Conservation (phyloP, 768 basidiomycete genomes). For the Termitomyces sp. region DNA sequence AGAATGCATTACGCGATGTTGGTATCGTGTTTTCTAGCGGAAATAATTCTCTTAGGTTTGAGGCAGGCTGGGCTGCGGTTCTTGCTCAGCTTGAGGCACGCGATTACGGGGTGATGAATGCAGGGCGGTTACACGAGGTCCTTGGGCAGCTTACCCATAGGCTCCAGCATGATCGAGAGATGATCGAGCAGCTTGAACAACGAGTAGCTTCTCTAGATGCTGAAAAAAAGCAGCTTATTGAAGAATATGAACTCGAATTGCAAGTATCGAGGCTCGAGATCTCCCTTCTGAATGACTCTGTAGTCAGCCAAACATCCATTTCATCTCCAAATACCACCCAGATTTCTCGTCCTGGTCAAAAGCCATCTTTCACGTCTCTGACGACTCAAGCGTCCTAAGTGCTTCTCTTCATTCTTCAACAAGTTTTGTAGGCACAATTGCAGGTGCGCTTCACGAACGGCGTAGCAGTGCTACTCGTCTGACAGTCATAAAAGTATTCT, state of each 20-base stretch:
- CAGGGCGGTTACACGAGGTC: conserved; percentile 10
- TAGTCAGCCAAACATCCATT: not conserved
- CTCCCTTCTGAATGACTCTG: conserved; percentile 4
- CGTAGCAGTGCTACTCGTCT: not conserved
- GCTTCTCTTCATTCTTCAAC: not conserved
- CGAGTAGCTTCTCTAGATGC: conserved; percentile 3
- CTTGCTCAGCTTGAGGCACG: conserved; percentile 12
- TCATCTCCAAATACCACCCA: not conserved
- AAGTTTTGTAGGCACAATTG: not conserved
- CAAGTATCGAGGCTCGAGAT: conserved; percentile 3
- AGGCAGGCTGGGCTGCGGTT: conserved; percentile 13
- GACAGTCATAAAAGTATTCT: not conserved
- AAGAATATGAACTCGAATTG: conserved; percentile 9
- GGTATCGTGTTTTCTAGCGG: conserved; percentile 12
- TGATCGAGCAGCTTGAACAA: conserved; percentile 9
- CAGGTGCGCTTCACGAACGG: not conserved
- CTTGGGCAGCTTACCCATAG: conserved; percentile 8
- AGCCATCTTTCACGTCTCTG: not conserved
- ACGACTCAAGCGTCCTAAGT: not conserved
- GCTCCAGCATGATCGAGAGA: conserved; percentile 13
- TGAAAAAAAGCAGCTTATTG: conserved; percentile 7
- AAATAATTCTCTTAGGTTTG: conserved; percentile 14
- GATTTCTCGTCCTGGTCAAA: not conserved
- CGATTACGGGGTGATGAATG: conserved; percentile 9
- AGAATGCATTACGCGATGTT: conserved; percentile 7